Conservation (phyloP, 2,329 filamentous ascomycete genomes). For the Pseudocercospora pini-densiflorae region DNA sequence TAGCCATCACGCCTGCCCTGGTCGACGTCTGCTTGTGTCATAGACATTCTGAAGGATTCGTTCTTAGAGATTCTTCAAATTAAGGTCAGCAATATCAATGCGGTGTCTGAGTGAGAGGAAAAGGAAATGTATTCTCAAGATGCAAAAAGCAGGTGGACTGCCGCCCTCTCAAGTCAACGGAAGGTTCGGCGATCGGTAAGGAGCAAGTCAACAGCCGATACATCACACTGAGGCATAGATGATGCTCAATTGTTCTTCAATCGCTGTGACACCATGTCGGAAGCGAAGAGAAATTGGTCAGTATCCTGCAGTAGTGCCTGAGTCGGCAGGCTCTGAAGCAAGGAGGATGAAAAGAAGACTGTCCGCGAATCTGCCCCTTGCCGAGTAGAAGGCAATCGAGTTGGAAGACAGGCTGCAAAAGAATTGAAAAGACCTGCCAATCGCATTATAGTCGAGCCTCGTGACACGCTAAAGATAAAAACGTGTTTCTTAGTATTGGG, state of each 20-base stretch:
- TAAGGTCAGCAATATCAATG: not conserved
- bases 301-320: too few species aligned
- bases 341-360: too few species aligned
- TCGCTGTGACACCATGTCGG: not conserved
- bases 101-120: not conserved
- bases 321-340: too few species aligned
- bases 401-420: too few species aligned
- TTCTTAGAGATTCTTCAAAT: not conserved
- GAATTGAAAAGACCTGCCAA: too few species aligned
- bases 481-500: too few species aligned
- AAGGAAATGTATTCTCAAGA: too few species aligned
- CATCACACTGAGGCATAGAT: not conserved
- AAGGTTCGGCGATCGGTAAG: slow-evolving; percentile 12
- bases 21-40: slow-evolving; percentile 37
- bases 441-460: too few species aligned
- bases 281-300: too few species aligned
- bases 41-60: slow-evolving; percentile 35
- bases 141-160: not conserved
- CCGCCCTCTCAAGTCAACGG: not conserved
- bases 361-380: too few species aligned
- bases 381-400: too few species aligned
- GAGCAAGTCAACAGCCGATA: not conserved
- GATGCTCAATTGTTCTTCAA: not conserved
- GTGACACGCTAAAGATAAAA: too few species aligned
- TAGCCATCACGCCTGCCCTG: slow-evolving; percentile 22